Base-by-base conservation (phyloP, 2,329 filamentous ascomycete genomes). In the Chaetomium olivaceum region DNA sequence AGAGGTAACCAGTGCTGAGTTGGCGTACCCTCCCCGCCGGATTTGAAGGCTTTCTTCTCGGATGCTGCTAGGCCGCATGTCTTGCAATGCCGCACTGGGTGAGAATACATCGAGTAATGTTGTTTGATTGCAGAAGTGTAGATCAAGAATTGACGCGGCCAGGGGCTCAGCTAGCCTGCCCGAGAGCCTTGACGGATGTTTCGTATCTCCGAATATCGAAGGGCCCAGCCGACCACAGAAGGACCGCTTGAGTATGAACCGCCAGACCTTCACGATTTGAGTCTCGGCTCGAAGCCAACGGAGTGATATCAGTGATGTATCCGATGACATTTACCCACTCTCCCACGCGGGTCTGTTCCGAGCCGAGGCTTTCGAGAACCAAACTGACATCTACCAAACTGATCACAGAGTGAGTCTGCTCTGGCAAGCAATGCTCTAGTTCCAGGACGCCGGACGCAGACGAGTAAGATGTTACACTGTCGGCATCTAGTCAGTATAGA, bases 281-380 rank as follows among this genome's bases (percentile, higher is more conserved):
- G 8, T 14, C 55, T 55, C 64, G 66, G 59, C 39, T 57, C 52
- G 65, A 62, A 43, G 63, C 52, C 46, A 62, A 50, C 46, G 52
- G 19, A 29, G 36, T 9, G 43, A 36, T 67, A 33, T 67, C 61
- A 65, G 68, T 83, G 62, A 93, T 81, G 75, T 96, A 96, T 6
- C 93, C 94, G 70, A 97, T 86, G 3, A 97, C 83, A 75, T 97
- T 96, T 58, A 97, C 78, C 93, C 93, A 97, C 66, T 89, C 84
- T n/a, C 94, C 94, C 29, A 90, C 79, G 59, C 87, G 83, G 61
- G 90, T 83, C 59, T 91, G 82, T 63, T 88, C 83, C 25, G 83
- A 78, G 23, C 85, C 86, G 65, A 95, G 78, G 11, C 80, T 83
- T 72, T 88, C 84, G 5, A 96, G 82, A 2, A 96, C 77, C 69